A percentile compares a stretch with the other conserved stretches of the same genome.
These are phyloP conservation scores for Suhomyces yuchorum DNA, from an alignment of 1,139 yeast species.

Conservation along the genomic window DNA sequence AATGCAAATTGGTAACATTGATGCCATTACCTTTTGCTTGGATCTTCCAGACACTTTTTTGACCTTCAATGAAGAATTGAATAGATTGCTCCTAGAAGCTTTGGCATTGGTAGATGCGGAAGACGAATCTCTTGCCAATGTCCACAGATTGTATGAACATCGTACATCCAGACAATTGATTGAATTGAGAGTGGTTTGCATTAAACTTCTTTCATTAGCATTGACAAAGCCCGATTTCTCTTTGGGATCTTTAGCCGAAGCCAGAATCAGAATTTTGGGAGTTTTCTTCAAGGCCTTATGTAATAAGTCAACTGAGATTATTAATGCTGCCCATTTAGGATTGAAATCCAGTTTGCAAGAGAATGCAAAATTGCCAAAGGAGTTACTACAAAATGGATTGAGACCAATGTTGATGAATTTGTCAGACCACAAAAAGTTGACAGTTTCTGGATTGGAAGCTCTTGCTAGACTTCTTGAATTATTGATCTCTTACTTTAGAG, in stretches of 20 bases:
- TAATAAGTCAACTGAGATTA: conserved; percentile 81
- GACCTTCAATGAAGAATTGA: conserved; percentile 85
- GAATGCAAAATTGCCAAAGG: conserved; percentile 89
- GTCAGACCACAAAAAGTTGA: conserved; percentile 87
- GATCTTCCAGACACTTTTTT: conserved; percentile 79
- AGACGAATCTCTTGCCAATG: conserved; percentile 89
- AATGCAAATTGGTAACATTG: conserved; percentile 98
- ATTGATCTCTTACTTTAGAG: conserved; percentile 89
- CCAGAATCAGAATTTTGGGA: conserved; percentile 82
- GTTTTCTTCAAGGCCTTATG: conserved; percentile 93
- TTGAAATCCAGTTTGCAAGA: conserved; percentile 81
- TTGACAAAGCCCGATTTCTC: conserved; percentile 79
- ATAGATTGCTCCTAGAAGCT: conserved; percentile 83
- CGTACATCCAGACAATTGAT: conserved; percentile 86
- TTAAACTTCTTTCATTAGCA: conserved; percentile 79
- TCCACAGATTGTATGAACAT: conserved; percentile 81
- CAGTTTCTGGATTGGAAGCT: conserved; percentile 90
- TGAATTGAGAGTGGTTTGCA: conserved; percentile 86
- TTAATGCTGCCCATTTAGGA: conserved; percentile 92
- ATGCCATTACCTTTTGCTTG: conserved; percentile 89
- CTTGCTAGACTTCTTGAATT: conserved; percentile 83
- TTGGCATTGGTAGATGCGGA: conserved; percentile 96
- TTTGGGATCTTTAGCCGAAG: conserved; percentile 75
- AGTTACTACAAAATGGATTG: conserved; percentile 86
- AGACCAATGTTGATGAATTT: conserved; percentile 94